These are phyloP conservation scores for Arthrobotrys entomopaga DNA, from an alignment of 2,329 filamentous ascomycete genomes.

Conservation along the genomic window DNA sequence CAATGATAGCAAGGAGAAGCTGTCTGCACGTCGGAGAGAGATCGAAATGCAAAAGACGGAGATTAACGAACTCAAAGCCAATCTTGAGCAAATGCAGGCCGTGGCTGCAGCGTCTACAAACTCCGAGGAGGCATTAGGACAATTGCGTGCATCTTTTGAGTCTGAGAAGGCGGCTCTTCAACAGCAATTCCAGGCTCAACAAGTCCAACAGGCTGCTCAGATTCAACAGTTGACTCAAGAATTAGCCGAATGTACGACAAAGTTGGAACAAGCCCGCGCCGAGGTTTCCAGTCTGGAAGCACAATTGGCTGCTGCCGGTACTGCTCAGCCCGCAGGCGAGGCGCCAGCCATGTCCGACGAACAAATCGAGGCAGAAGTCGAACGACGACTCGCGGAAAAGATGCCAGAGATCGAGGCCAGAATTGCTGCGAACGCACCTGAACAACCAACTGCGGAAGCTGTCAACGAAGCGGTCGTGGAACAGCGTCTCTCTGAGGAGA, in stretches of 20 bases:
- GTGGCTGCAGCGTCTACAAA: constrained; percentile 20
- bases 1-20: constrained; percentile 57
- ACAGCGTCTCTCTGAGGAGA: constrained; percentile 56
- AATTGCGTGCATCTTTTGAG: constrained; percentile 34
- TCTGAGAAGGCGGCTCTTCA: constrained; percentile 27
- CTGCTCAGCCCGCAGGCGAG: constrained; percentile 14
- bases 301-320: constrained; percentile 31
- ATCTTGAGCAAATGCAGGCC: constrained; percentile 36
- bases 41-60: constrained; percentile 51
- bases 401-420: constrained; percentile 47
- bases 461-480: constrained; percentile 35
- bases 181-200: constrained; percentile 38
- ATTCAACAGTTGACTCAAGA: constrained; percentile 43
- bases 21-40: constrained; percentile 38
- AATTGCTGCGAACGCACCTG: constrained; percentile 17
- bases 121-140: constrained; percentile 30
- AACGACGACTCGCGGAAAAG: constrained; percentile 41
- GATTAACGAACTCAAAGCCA: constrained; percentile 33
- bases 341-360: constrained; percentile 24
- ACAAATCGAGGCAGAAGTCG: constrained; percentile 57
- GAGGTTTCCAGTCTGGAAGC: constrained; percentile 33
- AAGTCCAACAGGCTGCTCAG: constrained; percentile 43
- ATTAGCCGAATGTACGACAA: constrained; percentile 23
- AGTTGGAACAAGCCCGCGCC: constrained; percentile 31
- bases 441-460: neutral